Evolutionary conservation across 495 filamentous ascomycete genomes (phyloP).

Genomic region (Lichenothelia convexa): DNA sequence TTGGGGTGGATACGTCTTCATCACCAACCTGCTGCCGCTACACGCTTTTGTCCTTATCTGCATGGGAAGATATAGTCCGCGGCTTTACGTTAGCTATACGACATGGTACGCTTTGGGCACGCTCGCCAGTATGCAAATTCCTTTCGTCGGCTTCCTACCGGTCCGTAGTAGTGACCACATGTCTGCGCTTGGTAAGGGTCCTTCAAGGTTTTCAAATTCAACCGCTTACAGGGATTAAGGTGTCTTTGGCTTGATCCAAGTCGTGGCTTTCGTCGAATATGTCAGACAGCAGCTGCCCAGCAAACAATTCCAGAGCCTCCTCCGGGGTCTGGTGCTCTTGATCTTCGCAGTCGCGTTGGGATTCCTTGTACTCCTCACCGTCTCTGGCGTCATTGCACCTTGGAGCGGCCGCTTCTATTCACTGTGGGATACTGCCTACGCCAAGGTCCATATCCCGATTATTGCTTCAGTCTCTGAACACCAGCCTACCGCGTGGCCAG

Average conservation of each 20-base stretch:
- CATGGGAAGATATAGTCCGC: slow-evolving; percentile 91
- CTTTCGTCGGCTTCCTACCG: slow-evolving; percentile 93
- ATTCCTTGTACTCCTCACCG: slow-evolving; percentile 62
- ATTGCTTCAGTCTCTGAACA: slow-evolving; percentile 99
- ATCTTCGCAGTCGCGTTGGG: slow-evolving; percentile 55
- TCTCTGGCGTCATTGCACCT: slow-evolving; percentile 80
- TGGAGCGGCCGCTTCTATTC: slow-evolving; percentile 99
- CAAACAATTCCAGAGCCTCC: slow-evolving; percentile 79
- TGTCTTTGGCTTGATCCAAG: slow-evolving; percentile 88
- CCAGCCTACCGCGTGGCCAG: slow-evolving; percentile 98
- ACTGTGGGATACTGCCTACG: slow-evolving; percentile 96
- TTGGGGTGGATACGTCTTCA: slow-evolving; percentile 99
- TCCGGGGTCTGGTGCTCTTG: slow-evolving; percentile 61
- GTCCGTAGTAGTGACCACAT: slow-evolving; percentile 97
- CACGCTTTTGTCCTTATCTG: slow-evolving; percentile 89
- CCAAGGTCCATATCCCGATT: slow-evolving; percentile 98
- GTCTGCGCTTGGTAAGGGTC: slow-evolving; percentile 67
- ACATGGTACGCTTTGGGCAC: slow-evolving; percentile 97
- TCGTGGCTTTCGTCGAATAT: slow-evolving; percentile 86
- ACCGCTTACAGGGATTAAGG: slow-evolving; percentile 34
- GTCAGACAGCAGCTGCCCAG: slow-evolving; percentile 70
- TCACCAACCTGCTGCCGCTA: slow-evolving; percentile 91
- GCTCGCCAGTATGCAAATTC: slow-evolving; percentile 97
- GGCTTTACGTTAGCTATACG: slow-evolving; percentile 89
- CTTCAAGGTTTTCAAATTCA: background rate